These are phyloP conservation scores for Solanum peruvianum DNA, from an alignment of 257 asterid species.

Conservation along the genomic window DNA sequence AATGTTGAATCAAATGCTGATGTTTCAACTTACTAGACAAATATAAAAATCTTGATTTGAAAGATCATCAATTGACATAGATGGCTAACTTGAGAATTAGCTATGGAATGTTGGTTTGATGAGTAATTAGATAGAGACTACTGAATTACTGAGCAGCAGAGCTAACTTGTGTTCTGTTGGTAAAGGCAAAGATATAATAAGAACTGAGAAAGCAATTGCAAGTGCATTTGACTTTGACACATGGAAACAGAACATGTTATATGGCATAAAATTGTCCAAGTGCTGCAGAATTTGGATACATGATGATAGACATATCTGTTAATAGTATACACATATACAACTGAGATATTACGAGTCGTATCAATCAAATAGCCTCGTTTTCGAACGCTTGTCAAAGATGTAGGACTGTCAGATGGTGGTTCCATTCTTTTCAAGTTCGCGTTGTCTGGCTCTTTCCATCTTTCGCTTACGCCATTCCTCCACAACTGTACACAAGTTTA, in stretches of 20 bases:
- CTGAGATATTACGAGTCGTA: not conserved
- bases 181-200: not conserved
- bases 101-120: not conserved
- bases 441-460: slow-evolving; percentile 83
- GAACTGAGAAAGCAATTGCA: not conserved
- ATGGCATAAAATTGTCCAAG: not conserved
- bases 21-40: not conserved
- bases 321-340: not conserved
- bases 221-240: not conserved
- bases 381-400: not conserved
- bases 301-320: not conserved
- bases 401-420: slow-evolving; percentile 4
- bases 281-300: not conserved
- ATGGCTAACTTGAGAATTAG: not conserved
- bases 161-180: not conserved
- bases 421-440: slow-evolving; percentile 45
- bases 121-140: not conserved
- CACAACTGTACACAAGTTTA: slow-evolving; percentile 31
- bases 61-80: not conserved
- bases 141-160: not conserved
- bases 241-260: not conserved
- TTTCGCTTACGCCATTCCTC: slow-evolving; percentile 94
- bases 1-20: not conserved
- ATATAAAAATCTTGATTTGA: not conserved
- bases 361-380: not conserved